Percentiles rank a stretch among this genome's conserved stretches.
Conservation (phyloP, 441 rosid species). For the Croton setiger region DNA sequence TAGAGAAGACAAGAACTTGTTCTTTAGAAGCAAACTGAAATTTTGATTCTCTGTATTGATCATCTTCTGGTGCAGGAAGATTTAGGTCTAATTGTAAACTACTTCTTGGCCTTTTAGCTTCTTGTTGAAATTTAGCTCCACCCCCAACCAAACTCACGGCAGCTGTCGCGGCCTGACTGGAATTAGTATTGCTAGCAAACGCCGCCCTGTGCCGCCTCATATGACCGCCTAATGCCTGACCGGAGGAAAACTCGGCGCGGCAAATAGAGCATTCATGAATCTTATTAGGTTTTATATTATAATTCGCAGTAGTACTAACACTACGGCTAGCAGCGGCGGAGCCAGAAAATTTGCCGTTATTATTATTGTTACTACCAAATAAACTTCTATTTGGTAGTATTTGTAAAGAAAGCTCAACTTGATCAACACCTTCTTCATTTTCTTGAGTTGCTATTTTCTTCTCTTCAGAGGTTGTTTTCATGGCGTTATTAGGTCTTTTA, state of each 20-base stretch:
- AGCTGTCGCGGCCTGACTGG: conserved; percentile 4
- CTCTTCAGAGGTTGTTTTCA: conserved; percentile 22
- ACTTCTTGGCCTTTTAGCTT: conserved; percentile 46
- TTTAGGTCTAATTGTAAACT: conserved; percentile 77
- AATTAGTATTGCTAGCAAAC: conserved; percentile 26
- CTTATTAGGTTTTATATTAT: conserved; percentile 33
- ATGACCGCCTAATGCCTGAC: conserved; percentile 94
- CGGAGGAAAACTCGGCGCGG: conserved; percentile 81
- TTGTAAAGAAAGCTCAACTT: conserved; percentile 44
- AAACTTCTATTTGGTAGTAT: conserved; percentile 24
- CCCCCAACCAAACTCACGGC: conserved; percentile 23
- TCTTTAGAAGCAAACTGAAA: conserved; percentile 34
- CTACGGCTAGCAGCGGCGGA: too few relatives aligned
- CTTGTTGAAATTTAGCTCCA: conserved; percentile 31
- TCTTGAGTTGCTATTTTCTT: background rate
- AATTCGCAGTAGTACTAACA: too few relatives aligned
- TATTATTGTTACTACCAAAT: background rate
- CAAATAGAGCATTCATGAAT: conserved; percentile 91
- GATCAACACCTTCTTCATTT: conserved; percentile 17
- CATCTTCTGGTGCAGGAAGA: conserved; percentile 84
- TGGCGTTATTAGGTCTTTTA: conserved; percentile 43
- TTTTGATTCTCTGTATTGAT: conserved; percentile 30
- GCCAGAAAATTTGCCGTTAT: background rate
- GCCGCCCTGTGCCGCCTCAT: conserved; percentile 87
- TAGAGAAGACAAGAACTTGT: conserved; percentile 51